Evolutionary conservation across 129 eudicot species (phyloP).

Genomic region (Flaveria ramosissima): DNA sequence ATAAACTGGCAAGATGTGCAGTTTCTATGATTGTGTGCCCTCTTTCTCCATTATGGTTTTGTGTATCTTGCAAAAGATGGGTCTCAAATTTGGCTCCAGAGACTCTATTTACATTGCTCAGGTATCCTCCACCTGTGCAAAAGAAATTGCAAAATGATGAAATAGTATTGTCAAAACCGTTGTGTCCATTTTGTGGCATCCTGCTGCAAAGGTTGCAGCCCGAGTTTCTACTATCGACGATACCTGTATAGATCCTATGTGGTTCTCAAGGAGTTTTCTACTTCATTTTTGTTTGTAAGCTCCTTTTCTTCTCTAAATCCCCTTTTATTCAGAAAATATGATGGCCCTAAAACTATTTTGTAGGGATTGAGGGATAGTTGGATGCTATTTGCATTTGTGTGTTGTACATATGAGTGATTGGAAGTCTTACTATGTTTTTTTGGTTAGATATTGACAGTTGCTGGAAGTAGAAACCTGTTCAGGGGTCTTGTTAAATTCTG

Average conservation of each 20-base stretch:
- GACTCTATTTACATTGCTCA: constrained; percentile 42
- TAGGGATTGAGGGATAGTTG: not conserved
- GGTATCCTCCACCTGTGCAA: constrained; percentile 39
- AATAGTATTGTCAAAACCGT: constrained; percentile 38
- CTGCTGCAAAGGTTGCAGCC: constrained; percentile 71
- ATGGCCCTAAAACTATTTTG: not conserved
- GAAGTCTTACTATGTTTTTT: not conserved
- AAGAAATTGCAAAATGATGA: constrained; percentile 26
- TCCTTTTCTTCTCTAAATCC: not conserved
- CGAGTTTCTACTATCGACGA: constrained; percentile 51
- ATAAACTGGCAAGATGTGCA: constrained; percentile 65
- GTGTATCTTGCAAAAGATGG: constrained; percentile 69
- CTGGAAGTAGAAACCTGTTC: not conserved
- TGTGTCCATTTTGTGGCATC: constrained; percentile 91
- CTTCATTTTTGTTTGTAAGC: not conserved
- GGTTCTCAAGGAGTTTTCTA: not conserved
- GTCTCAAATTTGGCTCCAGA: constrained; percentile 64
- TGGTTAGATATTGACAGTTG: not conserved
- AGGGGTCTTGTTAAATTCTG: constrained; percentile 8
- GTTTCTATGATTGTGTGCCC: constrained; percentile 72
- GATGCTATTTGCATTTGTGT: constrained; percentile 4
- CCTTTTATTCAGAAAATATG: not conserved
- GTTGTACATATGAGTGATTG: not conserved
- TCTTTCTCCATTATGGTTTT: constrained; percentile 66
- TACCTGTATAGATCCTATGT: constrained; percentile 47